Conservation (phyloP, 331 rosid species). For the Malus hybrid region DNA sequence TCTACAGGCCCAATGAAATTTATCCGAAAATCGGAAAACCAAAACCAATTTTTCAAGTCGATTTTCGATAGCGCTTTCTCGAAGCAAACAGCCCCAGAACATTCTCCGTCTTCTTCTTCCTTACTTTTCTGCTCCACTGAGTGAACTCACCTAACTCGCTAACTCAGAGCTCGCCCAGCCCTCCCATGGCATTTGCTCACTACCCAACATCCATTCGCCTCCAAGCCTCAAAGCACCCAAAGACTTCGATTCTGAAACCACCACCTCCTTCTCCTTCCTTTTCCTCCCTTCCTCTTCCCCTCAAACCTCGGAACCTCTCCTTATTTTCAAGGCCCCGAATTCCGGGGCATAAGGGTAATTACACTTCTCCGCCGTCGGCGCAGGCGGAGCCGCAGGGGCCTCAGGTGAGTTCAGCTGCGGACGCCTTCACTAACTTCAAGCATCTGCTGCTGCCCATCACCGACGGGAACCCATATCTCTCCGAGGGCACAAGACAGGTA, state of each 20-base stretch:
- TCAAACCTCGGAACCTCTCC: slow-evolving; percentile 28
- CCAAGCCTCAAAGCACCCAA: slow-evolving; percentile 17
- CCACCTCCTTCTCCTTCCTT: slow-evolving; percentile 12
- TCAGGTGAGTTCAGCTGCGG: slow-evolving; percentile 40
- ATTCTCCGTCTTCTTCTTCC: slow-evolving; percentile 8
- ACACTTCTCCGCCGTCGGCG: slow-evolving; percentile 19
- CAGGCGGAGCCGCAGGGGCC: slow-evolving; percentile 58
- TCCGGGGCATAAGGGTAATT: slow-evolving; percentile 23
- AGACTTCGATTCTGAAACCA: slow-evolving; percentile 18
- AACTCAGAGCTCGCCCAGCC: background rate
- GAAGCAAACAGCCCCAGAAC: slow-evolving; percentile 12
- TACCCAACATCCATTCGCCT: slow-evolving; percentile 28
- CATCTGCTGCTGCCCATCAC: slow-evolving; percentile 81
- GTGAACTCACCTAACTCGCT: background rate
- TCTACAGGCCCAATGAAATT: background rate
- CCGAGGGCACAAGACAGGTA: slow-evolving; percentile 87
- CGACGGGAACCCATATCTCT: slow-evolving; percentile 76
- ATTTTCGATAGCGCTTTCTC: slow-evolving; percentile 8
- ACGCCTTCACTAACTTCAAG: slow-evolving; percentile 64
- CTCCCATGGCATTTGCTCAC: slow-evolving; percentile 56
- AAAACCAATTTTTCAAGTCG: background rate
- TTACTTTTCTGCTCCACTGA: background rate
- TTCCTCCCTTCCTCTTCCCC: slow-evolving; percentile 18
- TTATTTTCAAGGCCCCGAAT: slow-evolving; percentile 20
- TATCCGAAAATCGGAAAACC: background rate